A percentile compares a stretch with the other conserved stretches of the same genome.
Conservation (phyloP, 139 green algal genomes). For the Micractinium conductrix region DNA sequence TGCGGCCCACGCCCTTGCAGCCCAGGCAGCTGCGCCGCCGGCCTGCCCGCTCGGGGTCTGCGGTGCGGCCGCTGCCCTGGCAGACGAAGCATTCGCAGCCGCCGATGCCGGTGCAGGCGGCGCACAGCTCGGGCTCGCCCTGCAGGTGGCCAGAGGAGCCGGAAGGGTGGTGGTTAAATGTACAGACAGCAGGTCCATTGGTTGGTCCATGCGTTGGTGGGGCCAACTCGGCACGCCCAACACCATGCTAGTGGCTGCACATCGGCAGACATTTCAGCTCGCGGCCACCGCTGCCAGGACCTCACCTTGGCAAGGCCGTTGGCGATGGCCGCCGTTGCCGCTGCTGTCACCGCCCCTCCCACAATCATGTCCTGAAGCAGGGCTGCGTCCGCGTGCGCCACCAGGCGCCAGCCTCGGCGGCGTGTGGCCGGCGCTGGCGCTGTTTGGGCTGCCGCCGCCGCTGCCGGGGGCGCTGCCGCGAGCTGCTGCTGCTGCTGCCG, state of each 20-base stretch:
- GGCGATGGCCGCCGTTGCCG: neutral
- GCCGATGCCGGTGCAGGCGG: neutral
- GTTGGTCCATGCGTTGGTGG: neutral
- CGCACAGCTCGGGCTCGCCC: neutral
- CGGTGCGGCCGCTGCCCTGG: neutral
- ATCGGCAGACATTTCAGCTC: neutral
- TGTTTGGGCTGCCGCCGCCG: too few relatives aligned
- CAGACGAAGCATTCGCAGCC: neutral
- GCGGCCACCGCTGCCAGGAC: neutral
- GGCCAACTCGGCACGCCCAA: too few relatives aligned
- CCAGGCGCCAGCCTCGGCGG: too few relatives aligned
- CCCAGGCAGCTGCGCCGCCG: too few relatives aligned
- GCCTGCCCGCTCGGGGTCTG: too few relatives aligned
- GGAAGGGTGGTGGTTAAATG: neutral
- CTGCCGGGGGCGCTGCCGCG: too few relatives aligned
- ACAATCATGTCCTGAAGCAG: neutral
- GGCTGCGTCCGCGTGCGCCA: neutral
- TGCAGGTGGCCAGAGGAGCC: neutral
- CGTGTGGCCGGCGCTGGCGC: too few relatives aligned
- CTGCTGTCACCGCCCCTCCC: neutral
- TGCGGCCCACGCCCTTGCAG: neutral
- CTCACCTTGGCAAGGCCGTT: neutral
- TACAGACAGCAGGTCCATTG: neutral
- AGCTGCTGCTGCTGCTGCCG: too few relatives aligned
- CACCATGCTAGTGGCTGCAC: neutral